Base-by-base conservation (phyloP, 164 flowering plant genomes). In the grape (Vitis vinifera) region DNA sequence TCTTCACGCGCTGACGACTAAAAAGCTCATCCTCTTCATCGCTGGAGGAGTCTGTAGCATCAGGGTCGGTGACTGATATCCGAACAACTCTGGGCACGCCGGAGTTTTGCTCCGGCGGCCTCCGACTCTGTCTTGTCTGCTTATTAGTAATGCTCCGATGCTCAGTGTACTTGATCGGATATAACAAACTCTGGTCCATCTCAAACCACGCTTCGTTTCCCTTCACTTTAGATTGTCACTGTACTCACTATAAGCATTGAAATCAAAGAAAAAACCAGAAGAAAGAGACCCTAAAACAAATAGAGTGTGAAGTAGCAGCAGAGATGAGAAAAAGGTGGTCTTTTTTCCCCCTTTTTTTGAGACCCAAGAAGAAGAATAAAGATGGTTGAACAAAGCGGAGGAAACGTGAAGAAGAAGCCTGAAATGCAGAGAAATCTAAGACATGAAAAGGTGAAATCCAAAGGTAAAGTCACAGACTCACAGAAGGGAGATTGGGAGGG, bases 21-120 rank as follows among this genome's bases (percentile, higher is more conserved):
- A 79, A 70, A 15, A 67, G 52, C 44, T 63, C 78, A 0, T 51
- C 73, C 15, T 83, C 87, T 15, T 94, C 98, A 53, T 88, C 97
- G 57, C 89, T 77, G 37, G 97, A 92, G 0, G 98, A 94, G 75
- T 94, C 98, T 0, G 98, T 94, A 0, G 98, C 98, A 65, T 94
- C 84, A 0, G 83, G 83, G 73, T 94, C 98, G 7, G 94, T 87
- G 1, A 91, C 80, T 0, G 88, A 81, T 13, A 94, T 76, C 31
- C 93, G 77, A 0, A 93, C 86, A 8, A 82, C 66, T 60, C 75
- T 82, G 12, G 84, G 83, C 19, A 53, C 53, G 8, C 8, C 59
- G 59, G 9, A 14, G 65, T 27, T 1, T 37, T 69, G 4, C 51
- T 10, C 57, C 27, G 50, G 57, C 16, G 15, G 1, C 51, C 6